Evolutionary conservation across 768 basidiomycete genomes (phyloP), one percentile per base, ranked within the genome.

Genomic region (Amanita exitialis): DNA sequence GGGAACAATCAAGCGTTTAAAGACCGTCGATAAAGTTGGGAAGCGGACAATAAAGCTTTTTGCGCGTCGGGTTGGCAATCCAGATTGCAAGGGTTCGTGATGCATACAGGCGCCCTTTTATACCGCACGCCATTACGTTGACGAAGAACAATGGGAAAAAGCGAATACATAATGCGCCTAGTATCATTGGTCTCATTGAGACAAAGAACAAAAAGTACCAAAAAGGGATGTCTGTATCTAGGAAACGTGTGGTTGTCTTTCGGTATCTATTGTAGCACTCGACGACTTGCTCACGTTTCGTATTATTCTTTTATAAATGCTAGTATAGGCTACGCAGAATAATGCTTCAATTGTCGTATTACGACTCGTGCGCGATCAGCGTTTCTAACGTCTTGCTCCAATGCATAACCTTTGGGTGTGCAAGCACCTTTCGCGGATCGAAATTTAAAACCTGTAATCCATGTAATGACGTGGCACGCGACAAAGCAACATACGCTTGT

Each of bases 401-500:
- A 51, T 72, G 64, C 7, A 76, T 69, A 8, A 90, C 88, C 60
- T 79, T 88, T 20, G 80, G 79, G 63, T 89, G 86, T 0, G 80
- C 84, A 54, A 72, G 70, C 16, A 88, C 91, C 75, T 90, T 92
- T 12, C 52, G 66, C 0, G 81, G 68, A 58, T 87, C 78, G 58
- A 95, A 94, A 57, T 85, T 78, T 16, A 90, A 71, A 3, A 93
- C 85, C 61, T 94, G 90, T 28, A 95, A 72, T 3, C 92, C 91
- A 3, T 88, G 81, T 49, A 95, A 69, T 3, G 77, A 82, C 0
- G 91, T 93, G 13, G 92, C 91, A 18, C 92, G 90, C 16, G 91
- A 94, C 16, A 92, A 75, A 3, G 88, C 89, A 25, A 93, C 90
- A 53, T 91, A 91, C n/a, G 89, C 87, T 71, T 92, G 90, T 28